Conservation (phyloP, 2,329 filamentous ascomycete species). For the Mycosphaerella sp. region DNA sequence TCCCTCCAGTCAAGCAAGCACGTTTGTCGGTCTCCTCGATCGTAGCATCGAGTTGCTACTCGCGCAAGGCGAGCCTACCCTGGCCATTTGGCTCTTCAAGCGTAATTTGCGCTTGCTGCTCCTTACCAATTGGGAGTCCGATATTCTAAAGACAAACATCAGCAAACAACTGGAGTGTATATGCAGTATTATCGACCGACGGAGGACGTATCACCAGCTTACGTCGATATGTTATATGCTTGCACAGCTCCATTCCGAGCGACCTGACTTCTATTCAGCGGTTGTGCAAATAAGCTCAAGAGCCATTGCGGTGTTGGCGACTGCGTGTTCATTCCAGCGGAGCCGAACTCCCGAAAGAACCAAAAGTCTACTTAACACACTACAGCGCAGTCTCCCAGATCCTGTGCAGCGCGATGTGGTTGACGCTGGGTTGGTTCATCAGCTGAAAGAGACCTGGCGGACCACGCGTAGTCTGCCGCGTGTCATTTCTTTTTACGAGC, state of each 20-base stretch:
- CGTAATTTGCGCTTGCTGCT: not conserved
- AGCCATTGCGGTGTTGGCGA: not conserved
- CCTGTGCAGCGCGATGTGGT: not conserved
- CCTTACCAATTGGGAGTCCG: not conserved
- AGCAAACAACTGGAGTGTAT: not conserved
- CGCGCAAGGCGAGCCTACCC: too few relatives aligned
- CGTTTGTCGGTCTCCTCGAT: not conserved
- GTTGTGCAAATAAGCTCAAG: not conserved
- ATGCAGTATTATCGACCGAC: not conserved
- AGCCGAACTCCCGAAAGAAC: too few relatives aligned
- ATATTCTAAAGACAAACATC: not conserved
- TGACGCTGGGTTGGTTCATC: not conserved
- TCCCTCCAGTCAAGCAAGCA: not conserved
- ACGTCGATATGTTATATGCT: not conserved
- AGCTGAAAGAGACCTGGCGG: conserved; percentile 12
- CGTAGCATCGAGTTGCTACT: not conserved
- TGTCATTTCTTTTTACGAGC: not conserved
- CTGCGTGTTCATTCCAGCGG: not conserved
- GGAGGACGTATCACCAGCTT: not conserved
- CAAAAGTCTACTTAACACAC: not conserved
- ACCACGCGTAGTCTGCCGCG: conserved; percentile 9
- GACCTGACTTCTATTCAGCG: not conserved
- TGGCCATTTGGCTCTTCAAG: not conserved
- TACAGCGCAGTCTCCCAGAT: not conserved
- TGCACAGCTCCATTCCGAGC: not conserved